These are phyloP conservation scores for Holtermannia corniformis DNA, from an alignment of 768 basidiomycete species.

Conservation along the genomic window DNA sequence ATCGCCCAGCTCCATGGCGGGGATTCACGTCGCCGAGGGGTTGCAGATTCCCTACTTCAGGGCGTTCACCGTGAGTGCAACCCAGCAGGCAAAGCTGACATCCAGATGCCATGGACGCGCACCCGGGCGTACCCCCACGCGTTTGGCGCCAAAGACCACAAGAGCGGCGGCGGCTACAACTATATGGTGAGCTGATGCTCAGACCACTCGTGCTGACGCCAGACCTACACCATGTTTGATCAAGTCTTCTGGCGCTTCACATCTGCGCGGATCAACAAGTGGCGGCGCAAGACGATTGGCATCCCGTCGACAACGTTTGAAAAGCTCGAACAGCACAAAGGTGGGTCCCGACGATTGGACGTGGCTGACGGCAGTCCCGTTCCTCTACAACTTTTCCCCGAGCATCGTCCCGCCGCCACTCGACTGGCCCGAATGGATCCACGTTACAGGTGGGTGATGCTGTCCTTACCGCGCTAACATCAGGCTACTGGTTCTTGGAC, in stretches of 20 bases:
- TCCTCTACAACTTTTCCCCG: conserved; percentile 95
- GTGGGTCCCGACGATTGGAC: conserved; percentile 3
- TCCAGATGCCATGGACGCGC: conserved; percentile 86
- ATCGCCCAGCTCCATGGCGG: conserved; percentile 94
- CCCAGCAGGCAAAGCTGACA: neutral
- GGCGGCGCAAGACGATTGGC: conserved; percentile 67
- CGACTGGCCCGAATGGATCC: conserved; percentile 99
- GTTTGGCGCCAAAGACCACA: conserved; percentile 92
- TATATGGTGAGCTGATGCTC: conserved; percentile 57
- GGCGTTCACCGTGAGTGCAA: conserved; percentile 57
- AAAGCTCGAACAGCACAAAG: conserved; percentile 90
- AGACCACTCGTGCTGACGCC: neutral
- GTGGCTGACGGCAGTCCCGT: conserved; percentile 54
- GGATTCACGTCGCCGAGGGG: conserved; percentile 93
- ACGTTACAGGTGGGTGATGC: conserved; percentile 34
- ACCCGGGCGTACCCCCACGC: conserved; percentile 96
- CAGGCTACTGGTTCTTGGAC: conserved; percentile 95
- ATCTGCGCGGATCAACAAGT: conserved; percentile 86
- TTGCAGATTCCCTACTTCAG: conserved; percentile 86
- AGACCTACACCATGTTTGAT: conserved; percentile 91
- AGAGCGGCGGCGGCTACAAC: conserved; percentile 97
- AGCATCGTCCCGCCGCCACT: conserved; percentile 80
- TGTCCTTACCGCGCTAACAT: conserved; percentile 8
- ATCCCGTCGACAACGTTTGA: conserved; percentile 78
- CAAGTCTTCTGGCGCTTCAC: conserved; percentile 81